Conservation (phyloP, 495 filamentous ascomycete species). For the Usnea hakonensis region DNA sequence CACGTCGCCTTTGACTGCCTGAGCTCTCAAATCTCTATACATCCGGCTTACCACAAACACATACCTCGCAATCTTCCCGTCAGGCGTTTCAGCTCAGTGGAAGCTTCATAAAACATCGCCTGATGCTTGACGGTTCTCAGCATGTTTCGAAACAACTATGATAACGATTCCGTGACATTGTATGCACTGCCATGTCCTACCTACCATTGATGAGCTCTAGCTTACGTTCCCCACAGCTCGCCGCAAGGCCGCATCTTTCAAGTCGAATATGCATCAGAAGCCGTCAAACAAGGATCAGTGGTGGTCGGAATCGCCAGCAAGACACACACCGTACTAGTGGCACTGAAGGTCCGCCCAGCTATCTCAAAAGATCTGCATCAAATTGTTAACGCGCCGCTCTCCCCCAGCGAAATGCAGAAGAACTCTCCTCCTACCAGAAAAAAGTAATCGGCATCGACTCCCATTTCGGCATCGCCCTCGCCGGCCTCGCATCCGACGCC, state of each 20-base stretch:
- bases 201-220: conserved; percentile 20
- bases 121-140: conserved; percentile 26
- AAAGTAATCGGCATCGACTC: conserved; percentile 96
- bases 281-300: conserved; percentile 97
- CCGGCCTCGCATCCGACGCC: conserved; percentile 94
- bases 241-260: conserved; percentile 99
- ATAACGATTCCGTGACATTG: conserved; percentile 99
- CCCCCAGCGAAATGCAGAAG: conserved; percentile 87
- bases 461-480: conserved; percentile 91
- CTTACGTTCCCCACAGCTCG: conserved; percentile 53
- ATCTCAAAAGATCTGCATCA: not conserved
- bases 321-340: conserved; percentile 92
- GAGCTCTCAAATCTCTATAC: not conserved
- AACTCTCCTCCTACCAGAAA: conserved; percentile 99
- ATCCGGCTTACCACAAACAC: not conserved
- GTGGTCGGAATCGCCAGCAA: conserved; percentile 96
- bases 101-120: not conserved
- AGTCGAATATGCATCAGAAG: conserved; percentile 97
- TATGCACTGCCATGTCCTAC: conserved; percentile 40
- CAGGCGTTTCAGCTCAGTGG: not conserved
- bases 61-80: not conserved
- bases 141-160: conserved; percentile 99
- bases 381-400: conserved; percentile 8
- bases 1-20: conserved; percentile 19
- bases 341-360: conserved; percentile 69